Evolutionary conservation across 2,329 filamentous ascomycete genomes (phyloP).

Genomic region (Tolypocladium nubicola): DNA sequence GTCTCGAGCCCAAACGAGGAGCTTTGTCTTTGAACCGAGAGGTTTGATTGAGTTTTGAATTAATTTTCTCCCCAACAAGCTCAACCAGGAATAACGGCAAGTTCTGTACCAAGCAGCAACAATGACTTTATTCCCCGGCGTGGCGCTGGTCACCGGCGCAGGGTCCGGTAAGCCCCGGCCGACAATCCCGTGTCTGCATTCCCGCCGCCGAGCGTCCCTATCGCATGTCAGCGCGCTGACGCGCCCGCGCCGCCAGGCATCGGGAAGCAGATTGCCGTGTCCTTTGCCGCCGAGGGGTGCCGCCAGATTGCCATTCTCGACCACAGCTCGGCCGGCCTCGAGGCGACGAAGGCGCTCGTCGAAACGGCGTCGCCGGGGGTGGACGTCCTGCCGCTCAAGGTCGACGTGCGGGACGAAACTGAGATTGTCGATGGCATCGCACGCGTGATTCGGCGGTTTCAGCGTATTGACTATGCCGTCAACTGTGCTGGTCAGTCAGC

Average conservation of each 20-base stretch:
- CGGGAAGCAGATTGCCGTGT: background rate
- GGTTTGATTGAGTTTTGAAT: background rate
- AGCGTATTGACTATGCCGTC: conserved; percentile 33
- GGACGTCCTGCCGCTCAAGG: conserved; percentile 9
- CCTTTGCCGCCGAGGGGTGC: conserved; percentile 34
- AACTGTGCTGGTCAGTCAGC: conserved; percentile 31
- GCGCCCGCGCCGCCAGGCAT: background rate
- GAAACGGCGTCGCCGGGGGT: background rate
- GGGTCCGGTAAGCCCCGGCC: conserved; percentile 14
- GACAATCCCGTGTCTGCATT: background rate
- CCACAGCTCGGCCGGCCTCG: conserved; percentile 18
- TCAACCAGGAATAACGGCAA: background rate
- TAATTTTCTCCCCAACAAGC: background rate
- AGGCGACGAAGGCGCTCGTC: conserved; percentile 14
- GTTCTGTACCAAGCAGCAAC: background rate
- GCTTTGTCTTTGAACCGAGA: too few relatives aligned
- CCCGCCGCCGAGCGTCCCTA: background rate
- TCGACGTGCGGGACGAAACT: conserved; percentile 24
- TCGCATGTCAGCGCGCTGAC: background rate
- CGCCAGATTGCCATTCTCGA: conserved; percentile 29
- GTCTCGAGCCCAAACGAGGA: background rate
- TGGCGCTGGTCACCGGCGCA: conserved; percentile 20
- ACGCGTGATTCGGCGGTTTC: conserved; percentile 20
- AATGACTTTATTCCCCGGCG: conserved; percentile 16
- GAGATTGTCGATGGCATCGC: conserved; percentile 23